These are phyloP conservation scores for Apiotrichum laibachii DNA, from an alignment of 1,284 basidiomycete species.

Conservation along the genomic window DNA sequence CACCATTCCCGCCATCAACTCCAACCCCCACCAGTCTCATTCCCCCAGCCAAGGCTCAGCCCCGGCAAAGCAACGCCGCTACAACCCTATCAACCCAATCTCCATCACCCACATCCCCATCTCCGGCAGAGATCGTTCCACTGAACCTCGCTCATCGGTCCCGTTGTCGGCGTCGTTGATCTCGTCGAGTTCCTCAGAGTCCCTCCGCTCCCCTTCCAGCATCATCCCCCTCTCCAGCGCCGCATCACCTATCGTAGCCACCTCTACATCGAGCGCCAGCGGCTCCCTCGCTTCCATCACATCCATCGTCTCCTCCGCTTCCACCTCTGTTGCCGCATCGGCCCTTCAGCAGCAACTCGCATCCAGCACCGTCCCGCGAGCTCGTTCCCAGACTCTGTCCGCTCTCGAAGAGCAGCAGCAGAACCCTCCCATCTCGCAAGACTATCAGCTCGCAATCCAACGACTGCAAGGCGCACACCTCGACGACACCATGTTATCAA, in stretches of 20 bases:
- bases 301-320: background rate
- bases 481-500: conserved; percentile 45
- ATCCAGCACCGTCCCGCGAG: too few species aligned
- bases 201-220: conserved; percentile 3
- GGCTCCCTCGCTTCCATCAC: background rate
- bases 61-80: background rate
- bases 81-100: background rate
- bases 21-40: too few species aligned
- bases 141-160: background rate
- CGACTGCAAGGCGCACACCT: conserved; percentile 33
- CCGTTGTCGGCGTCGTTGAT: background rate
- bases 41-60: too few species aligned
- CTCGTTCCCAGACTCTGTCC: too few species aligned
- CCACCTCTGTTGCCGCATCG: too few species aligned
- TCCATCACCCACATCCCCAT: background rate
- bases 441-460: conserved; percentile 29
- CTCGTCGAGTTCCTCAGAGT: conserved; percentile 1
- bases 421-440: conserved; percentile 3
- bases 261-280: background rate
- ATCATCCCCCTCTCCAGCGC: conserved; percentile 4
- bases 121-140: background rate
- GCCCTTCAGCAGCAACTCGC: too few species aligned
- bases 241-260: background rate
- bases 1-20: too few species aligned
- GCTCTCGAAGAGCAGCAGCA: background rate